A percentile compares a stretch with the other conserved stretches of the same genome.
Evolutionary conservation across 1,284 basidiomycete species (phyloP).

Genomic region (Pulchroboletus neoregius): DNA sequence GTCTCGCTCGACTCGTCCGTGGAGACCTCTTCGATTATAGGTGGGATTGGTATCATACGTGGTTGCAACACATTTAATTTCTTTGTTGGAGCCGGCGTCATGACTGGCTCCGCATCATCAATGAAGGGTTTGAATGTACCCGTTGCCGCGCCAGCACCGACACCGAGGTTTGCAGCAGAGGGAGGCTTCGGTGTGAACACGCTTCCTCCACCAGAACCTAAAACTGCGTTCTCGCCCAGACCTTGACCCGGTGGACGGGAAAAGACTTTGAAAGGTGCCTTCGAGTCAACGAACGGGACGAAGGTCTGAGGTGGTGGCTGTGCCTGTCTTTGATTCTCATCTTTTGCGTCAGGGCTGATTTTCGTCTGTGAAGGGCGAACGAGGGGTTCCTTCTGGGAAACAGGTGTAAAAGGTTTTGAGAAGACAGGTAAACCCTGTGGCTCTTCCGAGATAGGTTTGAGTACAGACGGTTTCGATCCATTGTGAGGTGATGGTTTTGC

Average conservation of each 20-base stretch:
- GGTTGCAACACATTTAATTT: slow-evolving; percentile 23
- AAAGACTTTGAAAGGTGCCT: slow-evolving; percentile 68
- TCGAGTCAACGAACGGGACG: slow-evolving; percentile 50
- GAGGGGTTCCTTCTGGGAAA: slow-evolving; percentile 37
- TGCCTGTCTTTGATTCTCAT: slow-evolving; percentile 17
- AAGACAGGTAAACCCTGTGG: slow-evolving; percentile 42
- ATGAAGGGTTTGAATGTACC: slow-evolving; percentile 45
- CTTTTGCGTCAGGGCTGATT: slow-evolving; percentile 19
- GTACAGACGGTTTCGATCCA: slow-evolving; percentile 31
- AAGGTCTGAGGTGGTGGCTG: slow-evolving; percentile 35
- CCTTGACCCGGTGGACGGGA: slow-evolving; percentile 50
- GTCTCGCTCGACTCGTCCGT: slow-evolving; percentile 35
- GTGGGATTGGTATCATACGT: slow-evolving; percentile 19
- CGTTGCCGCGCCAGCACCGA: slow-evolving; percentile 3
- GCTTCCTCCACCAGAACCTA: slow-evolving; percentile 17
- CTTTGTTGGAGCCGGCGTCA: slow-evolving; percentile 22
- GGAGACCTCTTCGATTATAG: slow-evolving; percentile 27
- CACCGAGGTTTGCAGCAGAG: slow-evolving; percentile 8
- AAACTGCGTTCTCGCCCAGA: slow-evolving; percentile 36
- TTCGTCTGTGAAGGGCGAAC: slow-evolving; percentile 27
- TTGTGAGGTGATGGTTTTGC: slow-evolving; percentile 18
- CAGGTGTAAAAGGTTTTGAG: slow-evolving; percentile 61
- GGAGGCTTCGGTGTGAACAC: slow-evolving; percentile 46
- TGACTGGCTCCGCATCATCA: slow-evolving; percentile 37
- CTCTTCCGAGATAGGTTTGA: slow-evolving; percentile 31